Evolutionary conservation across 1,139 yeast genomes (phyloP).

Genomic region (Oligophagozyma castellii): DNA sequence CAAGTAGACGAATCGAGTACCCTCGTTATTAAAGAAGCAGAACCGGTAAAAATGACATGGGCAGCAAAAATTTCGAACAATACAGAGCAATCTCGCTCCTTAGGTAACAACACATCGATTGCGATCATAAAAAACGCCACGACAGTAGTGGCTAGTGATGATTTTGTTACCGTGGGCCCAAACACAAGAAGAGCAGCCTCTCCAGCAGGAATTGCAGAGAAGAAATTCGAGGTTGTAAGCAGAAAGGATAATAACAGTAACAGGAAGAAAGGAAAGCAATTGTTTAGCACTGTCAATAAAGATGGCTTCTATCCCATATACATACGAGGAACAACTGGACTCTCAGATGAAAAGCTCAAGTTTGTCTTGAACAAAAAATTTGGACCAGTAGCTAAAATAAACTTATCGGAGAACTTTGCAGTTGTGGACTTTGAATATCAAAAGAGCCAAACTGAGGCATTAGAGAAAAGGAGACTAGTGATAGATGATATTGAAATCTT

Average conservation of each 20-base stretch:
- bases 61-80: slow-evolving; percentile 13
- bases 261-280: slow-evolving; percentile 13
- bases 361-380: slow-evolving; percentile 15
- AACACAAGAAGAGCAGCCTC: slow-evolving; percentile 5
- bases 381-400: slow-evolving; percentile 21
- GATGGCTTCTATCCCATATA: slow-evolving; percentile 22
- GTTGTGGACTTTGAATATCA: slow-evolving; percentile 23
- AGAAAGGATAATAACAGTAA: slow-evolving; percentile 10
- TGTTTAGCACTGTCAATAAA: slow-evolving; percentile 16
- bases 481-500: slow-evolving; percentile 15
- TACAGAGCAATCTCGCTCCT: no score
- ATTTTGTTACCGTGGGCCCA: not conserved
- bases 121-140: slow-evolving; percentile 3
- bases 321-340: slow-evolving; percentile 18
- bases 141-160: no score
- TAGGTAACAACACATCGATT: not conserved
- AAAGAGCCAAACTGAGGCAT: slow-evolving; percentile 19
- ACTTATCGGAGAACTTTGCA: slow-evolving; percentile 21
- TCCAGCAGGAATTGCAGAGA: slow-evolving; percentile 5
- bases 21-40: slow-evolving; percentile 1
- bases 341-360: slow-evolving; percentile 16
- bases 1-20: not conserved
- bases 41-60: slow-evolving; percentile 14
- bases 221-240: slow-evolving; percentile 7
- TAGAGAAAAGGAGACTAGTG: slow-evolving; percentile 15